Conservation (phyloP, 257 asterid genomes). For the Solanum neorickii region DNA sequence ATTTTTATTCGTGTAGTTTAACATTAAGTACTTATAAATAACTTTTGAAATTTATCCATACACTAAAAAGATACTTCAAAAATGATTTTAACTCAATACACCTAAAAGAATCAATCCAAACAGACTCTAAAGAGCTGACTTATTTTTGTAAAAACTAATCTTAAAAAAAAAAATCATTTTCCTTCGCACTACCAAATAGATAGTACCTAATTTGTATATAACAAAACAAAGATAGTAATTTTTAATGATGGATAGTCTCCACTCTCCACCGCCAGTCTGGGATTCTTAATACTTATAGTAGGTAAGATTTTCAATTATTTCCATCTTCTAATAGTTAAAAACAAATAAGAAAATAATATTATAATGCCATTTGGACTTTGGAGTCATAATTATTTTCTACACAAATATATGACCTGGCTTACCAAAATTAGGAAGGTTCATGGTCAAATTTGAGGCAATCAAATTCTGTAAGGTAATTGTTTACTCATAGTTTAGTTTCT, state of each 20-base stretch:
- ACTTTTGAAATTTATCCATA: not conserved
- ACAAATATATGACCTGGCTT: not conserved
- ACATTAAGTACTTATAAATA: no score
- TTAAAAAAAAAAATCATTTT: no score
- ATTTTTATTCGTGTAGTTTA: no score
- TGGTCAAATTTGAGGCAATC: not conserved
- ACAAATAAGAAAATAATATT: not conserved
- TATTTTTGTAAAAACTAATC: no score
- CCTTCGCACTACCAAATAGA: not conserved
- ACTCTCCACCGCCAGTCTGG: not conserved
- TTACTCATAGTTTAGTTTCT: not conserved
- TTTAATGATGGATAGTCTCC: not conserved
- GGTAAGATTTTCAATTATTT: not conserved
- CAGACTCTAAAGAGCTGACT: not conserved
- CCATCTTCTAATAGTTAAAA: not conserved
- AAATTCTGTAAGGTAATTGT: not conserved
- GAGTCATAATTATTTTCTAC: not conserved
- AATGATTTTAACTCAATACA: not conserved
- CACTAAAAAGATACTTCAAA: not conserved
- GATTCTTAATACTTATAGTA: not conserved
- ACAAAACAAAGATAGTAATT: not conserved
- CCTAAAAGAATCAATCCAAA: not conserved
- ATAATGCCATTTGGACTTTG: not conserved
- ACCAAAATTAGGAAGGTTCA: not conserved
- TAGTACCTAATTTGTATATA: not conserved